These are phyloP conservation scores for Liriodendron chinense DNA, from an alignment of 164 flowering plant species.

Conservation along the genomic window DNA sequence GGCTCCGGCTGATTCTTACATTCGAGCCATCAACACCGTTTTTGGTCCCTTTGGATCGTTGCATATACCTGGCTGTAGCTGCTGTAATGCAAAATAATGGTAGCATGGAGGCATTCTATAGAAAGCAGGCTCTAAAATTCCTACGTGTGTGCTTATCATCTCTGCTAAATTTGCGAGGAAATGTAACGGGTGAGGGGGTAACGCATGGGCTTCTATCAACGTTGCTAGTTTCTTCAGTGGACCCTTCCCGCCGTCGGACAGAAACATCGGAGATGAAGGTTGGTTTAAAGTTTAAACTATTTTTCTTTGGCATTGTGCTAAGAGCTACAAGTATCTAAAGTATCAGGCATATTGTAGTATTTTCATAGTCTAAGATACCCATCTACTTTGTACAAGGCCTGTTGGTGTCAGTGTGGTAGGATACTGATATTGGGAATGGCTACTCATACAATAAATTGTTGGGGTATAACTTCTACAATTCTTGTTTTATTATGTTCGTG, in stretches of 20 bases:
- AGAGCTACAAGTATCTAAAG: neutral
- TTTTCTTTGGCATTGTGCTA: neutral
- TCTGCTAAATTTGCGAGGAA: slow-evolving; percentile 86
- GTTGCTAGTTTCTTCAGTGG: slow-evolving; percentile 60
- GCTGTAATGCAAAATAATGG: slow-evolving; percentile 65
- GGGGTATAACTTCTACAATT: no score
- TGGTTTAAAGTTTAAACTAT: slow-evolving; percentile 8
- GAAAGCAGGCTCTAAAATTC: slow-evolving; percentile 88
- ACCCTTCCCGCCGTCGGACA: slow-evolving; percentile 62
- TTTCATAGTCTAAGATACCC: no score
- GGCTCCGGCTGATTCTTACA: slow-evolving; percentile 95
- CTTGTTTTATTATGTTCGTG: no score
- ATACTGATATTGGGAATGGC: no score
- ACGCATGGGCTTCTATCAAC: slow-evolving; percentile 58
- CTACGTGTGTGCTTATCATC: slow-evolving; percentile 90
- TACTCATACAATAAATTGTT: no score
- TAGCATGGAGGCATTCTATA: slow-evolving; percentile 68
- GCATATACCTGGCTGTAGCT: slow-evolving; percentile 84
- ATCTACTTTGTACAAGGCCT: no score
- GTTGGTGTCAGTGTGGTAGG: no score
- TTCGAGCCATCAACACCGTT: slow-evolving; percentile 98
- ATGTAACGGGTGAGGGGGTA: slow-evolving; percentile 51
- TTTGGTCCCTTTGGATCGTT: slow-evolving; percentile 96
- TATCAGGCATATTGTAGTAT: no score
- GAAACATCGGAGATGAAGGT: slow-evolving; percentile 86